These are phyloP conservation scores for Dispira simplex DNA, from an alignment of 192 early-diverging fungal genomes.

Conservation along the genomic window DNA sequence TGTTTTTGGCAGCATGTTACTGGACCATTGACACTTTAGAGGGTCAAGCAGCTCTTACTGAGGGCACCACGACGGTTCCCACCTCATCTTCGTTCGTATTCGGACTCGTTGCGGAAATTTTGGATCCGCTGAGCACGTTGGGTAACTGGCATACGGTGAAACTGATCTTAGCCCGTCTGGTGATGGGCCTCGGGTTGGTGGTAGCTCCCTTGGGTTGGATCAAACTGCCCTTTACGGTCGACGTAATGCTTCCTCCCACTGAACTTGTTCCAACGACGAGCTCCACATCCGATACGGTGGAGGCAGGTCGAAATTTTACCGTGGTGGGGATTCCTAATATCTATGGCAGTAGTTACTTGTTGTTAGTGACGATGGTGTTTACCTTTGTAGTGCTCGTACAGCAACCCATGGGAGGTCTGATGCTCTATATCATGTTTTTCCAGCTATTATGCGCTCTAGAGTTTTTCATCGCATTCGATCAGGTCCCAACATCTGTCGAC, in stretches of 20 bases:
- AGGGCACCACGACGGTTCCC: slow-evolving; percentile 9
- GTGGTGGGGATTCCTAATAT: slow-evolving; percentile 46
- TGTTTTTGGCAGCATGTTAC: slow-evolving; percentile 35
- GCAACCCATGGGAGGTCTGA: slow-evolving; percentile 66
- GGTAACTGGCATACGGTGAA: slow-evolving; percentile 14
- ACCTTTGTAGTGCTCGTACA: slow-evolving; percentile 48
- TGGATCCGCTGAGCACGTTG: too few species aligned
- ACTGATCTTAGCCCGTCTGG: slow-evolving; percentile 32
- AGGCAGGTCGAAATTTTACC: not conserved
- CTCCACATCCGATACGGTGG: not conserved
- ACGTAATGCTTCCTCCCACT: slow-evolving; percentile 17
- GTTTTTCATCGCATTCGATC: slow-evolving; percentile 23
- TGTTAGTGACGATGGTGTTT: slow-evolving; percentile 41
- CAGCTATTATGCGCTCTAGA: slow-evolving; percentile 29
- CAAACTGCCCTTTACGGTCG: slow-evolving; percentile 34
- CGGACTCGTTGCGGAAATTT: not conserved
- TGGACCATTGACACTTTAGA: slow-evolving; percentile 34
- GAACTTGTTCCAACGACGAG: not conserved
- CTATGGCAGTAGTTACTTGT: slow-evolving; percentile 49
- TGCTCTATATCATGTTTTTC: slow-evolving; percentile 28
- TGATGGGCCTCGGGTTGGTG: slow-evolving; percentile 33
- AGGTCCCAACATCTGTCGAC: too few species aligned
- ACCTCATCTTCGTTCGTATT: slow-evolving; percentile 16
- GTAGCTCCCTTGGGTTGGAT: slow-evolving; percentile 36
- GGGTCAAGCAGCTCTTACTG: not conserved